Evolutionary conservation across 1,284 basidiomycete genomes (phyloP).

Genomic region (Ustilago hordei): DNA sequence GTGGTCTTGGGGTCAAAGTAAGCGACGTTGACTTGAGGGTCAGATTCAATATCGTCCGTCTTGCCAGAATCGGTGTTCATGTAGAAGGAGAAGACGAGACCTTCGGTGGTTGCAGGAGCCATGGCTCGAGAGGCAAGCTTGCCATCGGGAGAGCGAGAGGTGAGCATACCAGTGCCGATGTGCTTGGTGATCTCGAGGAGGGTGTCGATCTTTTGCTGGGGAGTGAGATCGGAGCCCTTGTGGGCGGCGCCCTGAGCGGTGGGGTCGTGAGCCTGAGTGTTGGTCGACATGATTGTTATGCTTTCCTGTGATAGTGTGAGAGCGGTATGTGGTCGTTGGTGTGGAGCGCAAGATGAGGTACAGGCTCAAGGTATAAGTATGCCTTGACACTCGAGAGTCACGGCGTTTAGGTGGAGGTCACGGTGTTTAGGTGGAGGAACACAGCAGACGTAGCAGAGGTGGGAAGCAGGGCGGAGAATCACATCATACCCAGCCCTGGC

Average conservation of each 20-base stretch:
- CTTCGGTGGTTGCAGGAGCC: slow-evolving; percentile 77
- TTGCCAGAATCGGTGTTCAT: slow-evolving; percentile 63
- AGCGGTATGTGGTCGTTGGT: not conserved
- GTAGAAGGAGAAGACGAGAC: slow-evolving; percentile 68
- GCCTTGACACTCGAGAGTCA: not conserved
- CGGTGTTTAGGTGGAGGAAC: not conserved
- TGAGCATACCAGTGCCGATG: slow-evolving; percentile 76
- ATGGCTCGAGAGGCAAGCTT: slow-evolving; percentile 85
- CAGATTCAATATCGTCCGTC: slow-evolving; percentile 56
- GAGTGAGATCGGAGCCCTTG: slow-evolving; percentile 41
- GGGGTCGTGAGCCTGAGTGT: slow-evolving; percentile 47
- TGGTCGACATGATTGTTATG: slow-evolving; percentile 39
- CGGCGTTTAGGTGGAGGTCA: not conserved
- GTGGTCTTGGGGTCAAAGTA: slow-evolving; percentile 81
- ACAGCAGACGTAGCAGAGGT: not conserved
- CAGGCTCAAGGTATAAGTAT: slow-evolving; percentile 12
- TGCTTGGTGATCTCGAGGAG: slow-evolving; percentile 53
- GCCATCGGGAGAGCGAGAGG: slow-evolving; percentile 80
- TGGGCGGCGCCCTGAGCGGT: slow-evolving; percentile 48
- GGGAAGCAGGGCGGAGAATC: not conserved
- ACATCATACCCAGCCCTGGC: not conserved
- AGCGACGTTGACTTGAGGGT: slow-evolving; percentile 58
- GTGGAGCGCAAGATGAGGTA: not conserved
- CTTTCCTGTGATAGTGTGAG: not conserved
- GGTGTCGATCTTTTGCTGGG: slow-evolving; percentile 56